phyloP scores from a whole-genome alignment of 768 basidiomycete species.

The Rubroboletus satanas region DNA sequence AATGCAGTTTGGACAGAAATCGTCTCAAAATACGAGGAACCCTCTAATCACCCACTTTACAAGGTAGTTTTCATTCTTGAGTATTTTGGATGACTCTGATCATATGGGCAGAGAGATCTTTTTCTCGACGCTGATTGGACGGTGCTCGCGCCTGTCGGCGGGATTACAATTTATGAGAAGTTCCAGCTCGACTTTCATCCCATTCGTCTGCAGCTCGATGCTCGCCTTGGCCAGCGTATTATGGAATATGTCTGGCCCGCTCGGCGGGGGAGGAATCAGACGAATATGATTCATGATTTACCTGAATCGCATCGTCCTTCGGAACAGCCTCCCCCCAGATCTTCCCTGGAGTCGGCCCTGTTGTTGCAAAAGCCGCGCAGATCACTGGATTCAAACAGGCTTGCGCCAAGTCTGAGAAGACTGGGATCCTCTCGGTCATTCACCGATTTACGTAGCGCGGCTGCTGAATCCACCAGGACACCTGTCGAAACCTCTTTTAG shows the following conservation, averaged over 20 bases:
- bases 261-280: conserved; percentile 37
- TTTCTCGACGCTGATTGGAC: conserved; percentile 80
- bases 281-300: background rate
- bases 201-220: conserved; percentile 82
- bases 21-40: conserved; percentile 70
- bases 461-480: conserved; percentile 33
- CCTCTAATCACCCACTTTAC: conserved; percentile 62
- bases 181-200: conserved; percentile 84
- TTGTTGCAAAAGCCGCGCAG: conserved; percentile 30
- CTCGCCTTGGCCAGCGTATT: conserved; percentile 71
- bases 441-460: conserved; percentile 57
- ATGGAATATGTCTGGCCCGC: conserved; percentile 88
- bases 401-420: conserved; percentile 45
- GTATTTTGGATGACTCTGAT: conserved; percentile 4
- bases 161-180: conserved; percentile 82
- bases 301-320: conserved; percentile 20
- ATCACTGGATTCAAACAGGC: conserved; percentile 33
- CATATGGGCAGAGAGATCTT: conserved; percentile 50
- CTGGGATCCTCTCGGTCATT: conserved; percentile 65
- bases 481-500: conserved; percentile 7
- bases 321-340: conserved; percentile 30
- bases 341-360: conserved; percentile 52
- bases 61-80: conserved; percentile 44
- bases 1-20: conserved; percentile 87
- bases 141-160: conserved; percentile 85